These are phyloP conservation scores for Penicillium lagena DNA, from an alignment of 495 filamentous ascomycete species.

Conservation along the genomic window DNA sequence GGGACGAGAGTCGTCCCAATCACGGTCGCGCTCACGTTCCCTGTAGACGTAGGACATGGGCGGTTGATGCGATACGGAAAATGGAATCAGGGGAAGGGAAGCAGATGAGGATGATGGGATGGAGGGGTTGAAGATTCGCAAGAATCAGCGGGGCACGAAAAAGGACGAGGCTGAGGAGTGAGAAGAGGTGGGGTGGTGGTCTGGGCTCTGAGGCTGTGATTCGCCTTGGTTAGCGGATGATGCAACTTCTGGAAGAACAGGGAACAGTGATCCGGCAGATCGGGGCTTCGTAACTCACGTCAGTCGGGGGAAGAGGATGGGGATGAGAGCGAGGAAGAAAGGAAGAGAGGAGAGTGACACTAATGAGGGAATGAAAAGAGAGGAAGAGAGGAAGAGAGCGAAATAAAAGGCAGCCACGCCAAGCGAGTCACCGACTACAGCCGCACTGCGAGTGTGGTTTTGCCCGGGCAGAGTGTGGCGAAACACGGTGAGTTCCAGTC, in stretches of 20 bases:
- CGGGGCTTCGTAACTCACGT: no score
- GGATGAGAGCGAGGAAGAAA: neutral
- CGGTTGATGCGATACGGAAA: constrained; percentile 1
- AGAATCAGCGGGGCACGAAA: neutral
- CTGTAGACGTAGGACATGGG: constrained; percentile 41
- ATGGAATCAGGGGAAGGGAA: neutral
- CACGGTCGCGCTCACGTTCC: constrained; percentile 38
- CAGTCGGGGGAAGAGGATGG: neutral
- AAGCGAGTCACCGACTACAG: neutral
- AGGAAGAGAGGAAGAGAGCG: neutral
- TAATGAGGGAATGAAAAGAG: neutral
- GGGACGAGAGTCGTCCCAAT: constrained; percentile 37
- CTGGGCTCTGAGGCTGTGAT: constrained; percentile 4
- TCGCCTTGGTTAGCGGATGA: neutral
- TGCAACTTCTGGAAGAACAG: no score
- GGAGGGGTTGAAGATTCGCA: neutral
- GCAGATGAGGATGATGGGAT: constrained; percentile 1
- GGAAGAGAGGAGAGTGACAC: neutral
- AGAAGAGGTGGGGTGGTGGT: no score
- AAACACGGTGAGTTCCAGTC: neutral
- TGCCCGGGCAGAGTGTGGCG: neutral
- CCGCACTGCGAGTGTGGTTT: neutral
- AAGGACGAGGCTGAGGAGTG: constrained; percentile 2
- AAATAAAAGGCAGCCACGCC: neutral
- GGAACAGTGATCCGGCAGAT: neutral